Base-by-base conservation (phyloP, 352 stramenopile genomes). In the Poterioochromonas sp. region DNA sequence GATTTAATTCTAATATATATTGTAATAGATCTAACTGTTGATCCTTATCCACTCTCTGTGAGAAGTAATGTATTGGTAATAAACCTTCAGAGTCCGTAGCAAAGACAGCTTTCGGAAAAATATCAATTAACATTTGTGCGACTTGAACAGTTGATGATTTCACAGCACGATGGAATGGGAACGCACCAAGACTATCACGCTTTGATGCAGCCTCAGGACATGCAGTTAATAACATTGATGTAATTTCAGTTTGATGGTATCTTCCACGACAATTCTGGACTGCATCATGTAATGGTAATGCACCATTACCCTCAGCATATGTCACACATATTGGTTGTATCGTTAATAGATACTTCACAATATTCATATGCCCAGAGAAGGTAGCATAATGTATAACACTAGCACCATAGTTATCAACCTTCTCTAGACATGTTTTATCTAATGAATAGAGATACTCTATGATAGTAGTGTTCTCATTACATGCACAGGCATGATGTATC, bases 261-360 rank as follows among this genome's bases (percentile, higher is more conserved):
- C 8, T 3, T 8, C 32, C 32, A 26, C 26, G 34, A 12, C 12
- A 5, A 29, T 71, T 71, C 32, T 71, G 62, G 1, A 71, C 32
- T 3, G 62, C 62, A 47, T 71, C 62, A 29, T 71, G 62, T 8
- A 71, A 29, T 26, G 62, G 62, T 47, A 71, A 47, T 47, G 62
- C 15, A 47, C 62, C 62, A 47, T 71, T 71, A 22, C 34, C 34
- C 32, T 71, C 62, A 22, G 32, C 32, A 3, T 32, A 26, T 22
- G 2, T 1, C 15, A 29, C 62, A 26, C 8, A 26, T 47, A 3
- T 3, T 29, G 62, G 34, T 26, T 12, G 1, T 29, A 29, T 8
- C 11, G 5, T 15, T 29, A 71, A 71, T 8, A 71, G 34, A 44
- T 35, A 41, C 11, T 26, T 22, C 62, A 71, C 2, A 5, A 44